These are phyloP conservation scores for Sugiyamaella americana DNA, from an alignment of 805 yeast species.

Conservation along the genomic window DNA sequence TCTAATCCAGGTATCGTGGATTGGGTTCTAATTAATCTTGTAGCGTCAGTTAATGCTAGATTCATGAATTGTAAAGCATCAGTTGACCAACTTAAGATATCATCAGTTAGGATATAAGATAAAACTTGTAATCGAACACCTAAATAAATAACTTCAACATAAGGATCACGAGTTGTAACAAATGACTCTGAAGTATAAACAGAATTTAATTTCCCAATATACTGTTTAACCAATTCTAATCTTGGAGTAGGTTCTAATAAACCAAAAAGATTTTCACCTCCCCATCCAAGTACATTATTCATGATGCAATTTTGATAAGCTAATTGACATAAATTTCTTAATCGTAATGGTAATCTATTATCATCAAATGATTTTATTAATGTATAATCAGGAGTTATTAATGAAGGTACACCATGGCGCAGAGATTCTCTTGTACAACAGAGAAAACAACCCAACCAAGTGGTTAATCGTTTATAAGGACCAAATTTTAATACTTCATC, in stretches of 20 bases:
- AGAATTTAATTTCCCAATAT: constrained; percentile 2
- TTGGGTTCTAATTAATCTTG: background rate
- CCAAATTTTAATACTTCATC: constrained; percentile 2
- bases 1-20: background rate
- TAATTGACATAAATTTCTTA: constrained; percentile 6
- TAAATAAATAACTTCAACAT: background rate
- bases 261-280: constrained; percentile 7
- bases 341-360: constrained; percentile 2
- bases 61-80: background rate
- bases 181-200: background rate
- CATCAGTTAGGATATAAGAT: background rate
- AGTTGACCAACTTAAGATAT: background rate
- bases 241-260: constrained; percentile 6
- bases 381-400: constrained; percentile 3
- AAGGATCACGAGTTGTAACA: background rate
- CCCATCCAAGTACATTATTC: constrained; percentile 3
- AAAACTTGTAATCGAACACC: background rate
- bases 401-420: constrained; percentile 5
- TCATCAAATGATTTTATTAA: constrained; percentile 1
- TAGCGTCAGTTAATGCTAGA: constrained; percentile 1
- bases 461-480: constrained; percentile 5
- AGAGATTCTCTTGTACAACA: constrained; percentile 1
- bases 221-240: constrained; percentile 6
- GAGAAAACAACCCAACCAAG: constrained; percentile 11
- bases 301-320: background rate